Percentiles rank a stretch among this genome's conserved stretches.
Evolutionary conservation across 2,329 filamentous ascomycete genomes (phyloP).

Genomic region (Cryphonectria radicalis): DNA sequence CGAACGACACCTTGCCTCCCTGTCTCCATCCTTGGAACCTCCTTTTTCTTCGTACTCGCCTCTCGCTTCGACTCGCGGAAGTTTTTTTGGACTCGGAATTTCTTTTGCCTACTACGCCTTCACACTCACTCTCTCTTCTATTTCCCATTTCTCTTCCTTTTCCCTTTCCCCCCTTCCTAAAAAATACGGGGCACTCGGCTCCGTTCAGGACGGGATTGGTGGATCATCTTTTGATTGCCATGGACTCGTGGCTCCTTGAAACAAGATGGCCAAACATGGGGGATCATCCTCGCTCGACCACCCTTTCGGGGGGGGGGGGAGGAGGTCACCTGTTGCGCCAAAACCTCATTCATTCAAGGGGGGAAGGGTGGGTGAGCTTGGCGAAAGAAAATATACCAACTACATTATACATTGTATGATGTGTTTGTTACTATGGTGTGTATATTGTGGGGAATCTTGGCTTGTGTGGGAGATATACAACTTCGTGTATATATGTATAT

Average conservation of each 20-base stretch:
- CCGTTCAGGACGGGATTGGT: conserved; percentile 24
- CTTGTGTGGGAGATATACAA: conserved; percentile 14
- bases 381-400: too few species aligned
- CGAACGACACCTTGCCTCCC: neutral
- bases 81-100: neutral
- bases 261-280: conserved; percentile 21
- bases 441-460: conserved; percentile 11
- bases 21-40: neutral
- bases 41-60: neutral
- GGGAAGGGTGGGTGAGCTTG: neutral
- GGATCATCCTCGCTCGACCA: conserved; percentile 4
- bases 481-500: neutral
- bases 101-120: neutral
- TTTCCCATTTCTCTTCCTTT: neutral
- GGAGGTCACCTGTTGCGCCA: conserved; percentile 17
- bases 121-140: too few species aligned
- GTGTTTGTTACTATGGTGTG: neutral
- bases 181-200: conserved; percentile 19
- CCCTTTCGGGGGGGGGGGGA: neutral
- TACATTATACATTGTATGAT: neutral
- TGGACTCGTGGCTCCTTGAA: conserved; percentile 22
- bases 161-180: neutral
- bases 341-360: neutral
- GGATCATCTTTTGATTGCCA: conserved; percentile 23
- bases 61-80: neutral